Percentiles rank a stretch among this genome's conserved stretches.
phyloP scores from a whole-genome alignment of 169 alveolate genomes.

The Perkinsus marinus region DNA sequence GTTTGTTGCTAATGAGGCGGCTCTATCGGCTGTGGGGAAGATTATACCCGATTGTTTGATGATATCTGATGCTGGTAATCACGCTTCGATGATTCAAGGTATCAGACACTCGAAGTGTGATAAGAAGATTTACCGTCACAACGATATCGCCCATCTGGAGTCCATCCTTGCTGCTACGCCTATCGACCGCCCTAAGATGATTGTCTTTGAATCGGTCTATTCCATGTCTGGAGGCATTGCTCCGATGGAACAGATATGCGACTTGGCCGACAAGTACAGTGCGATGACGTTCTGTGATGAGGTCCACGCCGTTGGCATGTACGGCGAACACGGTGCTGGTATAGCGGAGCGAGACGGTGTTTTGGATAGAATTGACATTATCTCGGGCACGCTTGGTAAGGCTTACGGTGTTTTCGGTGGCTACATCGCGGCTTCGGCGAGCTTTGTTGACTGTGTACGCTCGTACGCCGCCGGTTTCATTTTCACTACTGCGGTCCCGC shows the following conservation, averaged over 20 bases:
- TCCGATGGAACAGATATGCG: constrained; percentile 42
- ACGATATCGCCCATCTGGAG: constrained; percentile 48
- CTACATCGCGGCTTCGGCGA: constrained; percentile 51
- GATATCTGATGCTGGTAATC: constrained; percentile 67
- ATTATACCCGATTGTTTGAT: constrained; percentile 46
- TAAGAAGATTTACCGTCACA: constrained; percentile 44
- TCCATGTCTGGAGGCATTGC: constrained; percentile 67
- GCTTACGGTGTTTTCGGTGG: constrained; percentile 76
- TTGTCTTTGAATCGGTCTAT: constrained; percentile 69
- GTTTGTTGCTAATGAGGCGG: constrained; percentile 69
- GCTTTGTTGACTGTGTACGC: constrained; percentile 52
- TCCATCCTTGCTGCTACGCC: constrained; percentile 29
- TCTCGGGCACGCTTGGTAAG: constrained; percentile 72
- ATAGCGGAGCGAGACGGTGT: constrained; percentile 48
- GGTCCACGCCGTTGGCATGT: constrained; percentile 77
- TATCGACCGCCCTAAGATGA: constrained; percentile 42
- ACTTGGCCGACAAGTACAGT: constrained; percentile 55
- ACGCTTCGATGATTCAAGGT: constrained; percentile 72
- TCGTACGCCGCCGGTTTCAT: constrained; percentile 63
- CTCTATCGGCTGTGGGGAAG: constrained; percentile 53
- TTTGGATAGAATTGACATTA: constrained; percentile 41
- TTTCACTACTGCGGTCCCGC: constrained; percentile 70
- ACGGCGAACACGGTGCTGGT: constrained; percentile 70
- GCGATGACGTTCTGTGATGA: constrained; percentile 65
- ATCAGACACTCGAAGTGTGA: constrained; percentile 49